Evolutionary conservation across 1,139 yeast species (phyloP), one percentile per base, ranked within the genome.

Genomic region (Yamadazyma diospyri): DNA sequence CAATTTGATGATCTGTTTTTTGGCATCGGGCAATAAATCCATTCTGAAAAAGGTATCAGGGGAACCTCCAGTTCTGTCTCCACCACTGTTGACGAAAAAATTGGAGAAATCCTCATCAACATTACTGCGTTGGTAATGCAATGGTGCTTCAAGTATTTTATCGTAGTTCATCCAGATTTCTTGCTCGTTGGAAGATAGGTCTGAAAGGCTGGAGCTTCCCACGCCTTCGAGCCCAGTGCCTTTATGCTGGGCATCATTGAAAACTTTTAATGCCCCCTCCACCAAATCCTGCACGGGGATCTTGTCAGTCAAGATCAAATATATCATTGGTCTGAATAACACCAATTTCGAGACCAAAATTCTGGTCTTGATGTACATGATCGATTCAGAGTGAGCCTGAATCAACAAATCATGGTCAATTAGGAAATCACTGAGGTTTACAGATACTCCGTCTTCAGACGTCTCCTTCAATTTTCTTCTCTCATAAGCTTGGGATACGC

Each of bases 311-410:
- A 64, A 39, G 8, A 64, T 46, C 23, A 64, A 47, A 41, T 64
- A 65, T 10, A 59, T 48, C 8, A 66, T 44, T 2, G 72, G 72
- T 16, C 71, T 47, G 41, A 61, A 55, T 23, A 66, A 43, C 6
- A 57, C 35, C 32, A 64, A 37, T 30, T 64, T 64, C 16, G 70
- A 63, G 3, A 51, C 38, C 6, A 66, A 35, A 7, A 66, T 54
- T 30, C 72, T 45, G 2, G 70, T 63, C 38, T 66, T 65, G 31
- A 64, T 63, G 43, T 53, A 65, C 58, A 65, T 62, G 18, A 66
- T 57, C 7, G 61, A 49, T 40, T 65, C 71, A 1, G 66, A 59
- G 43, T 64, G 69, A 1, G 66, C 59, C 24, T 57, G 53, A 27
- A 61, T 44, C 26, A 63, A 43, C 27, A 61, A 41, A 33, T 62